Conservation (phyloP, 1,284 basidiomycete species). For the Ceratobasidium papillatum region DNA sequence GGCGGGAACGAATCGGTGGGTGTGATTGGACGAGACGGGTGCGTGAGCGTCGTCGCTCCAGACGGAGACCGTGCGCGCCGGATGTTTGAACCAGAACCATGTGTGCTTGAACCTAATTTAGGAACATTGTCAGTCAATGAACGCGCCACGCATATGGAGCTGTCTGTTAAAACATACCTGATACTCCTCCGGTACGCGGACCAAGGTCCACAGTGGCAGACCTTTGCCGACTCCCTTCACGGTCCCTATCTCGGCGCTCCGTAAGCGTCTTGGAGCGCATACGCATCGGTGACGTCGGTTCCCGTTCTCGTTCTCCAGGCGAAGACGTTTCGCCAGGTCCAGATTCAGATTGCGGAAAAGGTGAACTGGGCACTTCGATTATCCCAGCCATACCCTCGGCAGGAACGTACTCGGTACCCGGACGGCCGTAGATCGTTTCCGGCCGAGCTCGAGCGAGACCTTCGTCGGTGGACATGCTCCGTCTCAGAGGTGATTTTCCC, state of each 20-base stretch:
- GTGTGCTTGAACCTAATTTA: background rate
- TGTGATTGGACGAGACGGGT: conserved; percentile 15
- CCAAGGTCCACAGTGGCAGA: background rate
- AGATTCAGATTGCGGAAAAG: background rate
- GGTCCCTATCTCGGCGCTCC: background rate
- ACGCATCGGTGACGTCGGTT: background rate
- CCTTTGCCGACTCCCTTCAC: background rate
- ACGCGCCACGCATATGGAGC: conserved; percentile 1
- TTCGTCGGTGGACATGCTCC: conserved; percentile 23
- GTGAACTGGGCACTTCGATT: background rate
- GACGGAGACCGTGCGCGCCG: conserved; percentile 20
- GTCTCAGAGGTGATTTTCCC: background rate
- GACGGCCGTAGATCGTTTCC: background rate
- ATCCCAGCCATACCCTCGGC: background rate
- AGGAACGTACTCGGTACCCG: background rate
- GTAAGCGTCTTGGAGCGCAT: conserved; percentile 12
- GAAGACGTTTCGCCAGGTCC: background rate
- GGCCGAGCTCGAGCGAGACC: background rate
- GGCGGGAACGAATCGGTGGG: conserved; percentile 6
- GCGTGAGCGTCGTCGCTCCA: conserved; percentile 7
- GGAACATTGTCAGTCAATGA: background rate
- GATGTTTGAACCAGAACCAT: conserved; percentile 4
- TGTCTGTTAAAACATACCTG: background rate
- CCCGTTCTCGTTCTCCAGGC: too few species aligned
- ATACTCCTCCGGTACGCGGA: background rate